Evolutionary conservation across 2,329 filamentous ascomycete genomes (phyloP).

Genomic region (Fusarium nelsonii): DNA sequence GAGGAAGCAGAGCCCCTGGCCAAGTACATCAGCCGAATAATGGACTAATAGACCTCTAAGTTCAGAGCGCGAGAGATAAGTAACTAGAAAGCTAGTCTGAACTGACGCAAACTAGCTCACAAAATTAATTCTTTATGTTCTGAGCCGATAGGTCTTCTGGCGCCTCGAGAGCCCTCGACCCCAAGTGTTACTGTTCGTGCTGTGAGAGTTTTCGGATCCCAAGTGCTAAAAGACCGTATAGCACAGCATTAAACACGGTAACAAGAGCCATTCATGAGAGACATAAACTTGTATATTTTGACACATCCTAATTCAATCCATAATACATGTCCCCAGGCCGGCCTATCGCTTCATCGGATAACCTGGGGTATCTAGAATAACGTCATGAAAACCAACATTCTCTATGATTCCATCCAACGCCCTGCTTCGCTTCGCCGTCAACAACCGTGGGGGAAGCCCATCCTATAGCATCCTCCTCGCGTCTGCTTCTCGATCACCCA

Average conservation of each 20-base stretch:
- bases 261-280: not conserved
- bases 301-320: conserved; percentile 37
- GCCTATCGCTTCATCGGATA: conserved; percentile 23
- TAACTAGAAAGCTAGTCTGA: no score
- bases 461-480: conserved; percentile 54
- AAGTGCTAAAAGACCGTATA: not conserved
- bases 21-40: conserved; percentile 58
- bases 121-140: no score
- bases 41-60: conserved; percentile 37
- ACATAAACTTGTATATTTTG: conserved; percentile 40
- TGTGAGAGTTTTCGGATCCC: not conserved
- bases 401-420: conserved; percentile 50
- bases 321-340: conserved; percentile 41
- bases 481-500: conserved; percentile 51
- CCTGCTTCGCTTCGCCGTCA: conserved; percentile 35
- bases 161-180: not conserved
- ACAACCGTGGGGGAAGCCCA: conserved; percentile 15
- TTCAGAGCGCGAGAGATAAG: no score
- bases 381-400: conserved; percentile 46
- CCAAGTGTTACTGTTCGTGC: not conserved
- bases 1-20: conserved; percentile 64
- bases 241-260: not conserved
- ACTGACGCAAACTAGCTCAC: not conserved
- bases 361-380: conserved; percentile 41
- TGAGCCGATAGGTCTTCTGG: not conserved